These are phyloP conservation scores for Cornus controversa DNA, from an alignment of 148 eudicot genomes.

Conservation along the genomic window DNA sequence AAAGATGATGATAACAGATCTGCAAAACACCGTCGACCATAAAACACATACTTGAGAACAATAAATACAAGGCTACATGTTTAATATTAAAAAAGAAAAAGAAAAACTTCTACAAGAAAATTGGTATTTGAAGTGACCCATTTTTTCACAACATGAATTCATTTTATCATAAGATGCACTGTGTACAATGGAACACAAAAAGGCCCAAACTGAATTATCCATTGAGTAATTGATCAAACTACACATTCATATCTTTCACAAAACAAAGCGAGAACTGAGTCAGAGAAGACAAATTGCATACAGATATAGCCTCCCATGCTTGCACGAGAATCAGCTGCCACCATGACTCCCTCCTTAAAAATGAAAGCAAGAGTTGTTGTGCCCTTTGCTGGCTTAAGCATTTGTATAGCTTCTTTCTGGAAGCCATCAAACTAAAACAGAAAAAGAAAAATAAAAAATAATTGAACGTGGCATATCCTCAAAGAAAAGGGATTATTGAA, in stretches of 20 bases:
- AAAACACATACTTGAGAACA: too few relatives aligned
- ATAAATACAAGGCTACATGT: too few relatives aligned
- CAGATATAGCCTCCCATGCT: constrained; percentile 99
- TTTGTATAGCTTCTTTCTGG: constrained; percentile 79
- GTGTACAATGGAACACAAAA: background rate
- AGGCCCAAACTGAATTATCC: too few relatives aligned
- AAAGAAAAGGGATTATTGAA: background rate
- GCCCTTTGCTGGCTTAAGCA: constrained; percentile 95
- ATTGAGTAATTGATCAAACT: background rate
- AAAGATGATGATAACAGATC: too few relatives aligned
- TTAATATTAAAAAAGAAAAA: too few relatives aligned
- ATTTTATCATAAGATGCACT: too few relatives aligned
- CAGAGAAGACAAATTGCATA: constrained; percentile 24
- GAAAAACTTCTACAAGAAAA: background rate
- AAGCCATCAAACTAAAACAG: constrained; percentile 75
- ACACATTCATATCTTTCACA: background rate
- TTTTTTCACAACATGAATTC: too few relatives aligned
- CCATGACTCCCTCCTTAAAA: constrained; percentile 95
- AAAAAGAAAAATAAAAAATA: background rate
- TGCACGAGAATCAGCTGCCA: constrained; percentile 99
- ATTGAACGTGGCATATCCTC: background rate
- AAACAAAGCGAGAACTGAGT: background rate
- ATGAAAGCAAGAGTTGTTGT: constrained; percentile 91
- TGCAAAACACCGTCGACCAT: too few relatives aligned
- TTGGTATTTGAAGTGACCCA: too few relatives aligned